Evolutionary conservation across 2,329 filamentous ascomycete species (phyloP), one percentile per base, ranked within the genome.

Genomic region (Botrytis deweyae): DNA sequence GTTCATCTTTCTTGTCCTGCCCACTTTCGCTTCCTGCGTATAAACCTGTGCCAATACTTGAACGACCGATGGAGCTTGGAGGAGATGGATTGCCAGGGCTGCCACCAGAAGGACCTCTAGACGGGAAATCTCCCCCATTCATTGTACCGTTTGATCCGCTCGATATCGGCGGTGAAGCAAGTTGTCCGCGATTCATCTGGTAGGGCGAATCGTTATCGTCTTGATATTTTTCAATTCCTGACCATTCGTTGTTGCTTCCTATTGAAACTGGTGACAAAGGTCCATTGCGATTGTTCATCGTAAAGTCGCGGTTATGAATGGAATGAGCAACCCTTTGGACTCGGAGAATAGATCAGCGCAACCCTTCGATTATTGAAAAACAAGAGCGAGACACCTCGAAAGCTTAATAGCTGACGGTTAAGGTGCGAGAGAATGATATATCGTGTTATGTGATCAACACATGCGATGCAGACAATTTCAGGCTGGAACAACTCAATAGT

Each of bases 11-110:
- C 77, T 87, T 86, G 77, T 87, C 87, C 77, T 88, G 87, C 75
- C 89, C 89, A 81, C 89, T 91, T 79, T 90, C 90, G 82, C 87
- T 88, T 86, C 89, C 82, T 81, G 89, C 85, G 86, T 91, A 94
- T 76, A 91, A 82, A 74, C 88, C 88, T 59, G 91, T 93, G 73
- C 93, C 94, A 81, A 92, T 91, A 82, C 94, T 98, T 70, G 93
- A 97, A 76, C 93, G 88, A 76, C 92, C 93, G 78, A 98, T 87
- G 8, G 95, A 98, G 77, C 92, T 93, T 40, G 96, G 95, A 72
- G 95, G 95, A 69, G 95, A 98, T 70, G 95, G 89, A 40, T 87
- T 88, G 77, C 88, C 88, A 76, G 88, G 79, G 88, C 89, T 77
- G 84, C 84, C 79, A 38, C 74, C 69, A 52, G 82, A 83, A 79